Base-by-base conservation (phyloP, 1,284 basidiomycete genomes). In the Bondarzewia mesenterica region DNA sequence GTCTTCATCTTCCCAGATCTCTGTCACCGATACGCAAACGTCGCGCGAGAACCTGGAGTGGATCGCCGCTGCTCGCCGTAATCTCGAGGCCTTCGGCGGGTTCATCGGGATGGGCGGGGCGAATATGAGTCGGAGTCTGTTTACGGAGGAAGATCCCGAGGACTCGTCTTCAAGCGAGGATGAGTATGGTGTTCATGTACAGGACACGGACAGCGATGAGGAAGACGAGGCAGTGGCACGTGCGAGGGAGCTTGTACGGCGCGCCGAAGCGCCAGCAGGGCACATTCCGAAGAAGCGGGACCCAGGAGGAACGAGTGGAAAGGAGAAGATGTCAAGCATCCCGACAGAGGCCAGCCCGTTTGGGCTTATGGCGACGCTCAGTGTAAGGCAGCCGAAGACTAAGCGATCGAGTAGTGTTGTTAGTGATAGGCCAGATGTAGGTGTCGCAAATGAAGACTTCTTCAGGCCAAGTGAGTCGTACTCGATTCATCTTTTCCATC, bases 21-120 rank as follows among this genome's bases (percentile, higher is more conserved):
- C 16, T 10, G 43, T 69, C 68, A 51, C 76, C 85, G 47, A 74
- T 79, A 12, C 14, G 41, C 41, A 16, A 14, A 42, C 15, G 22
- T 42, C 25, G 26, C 7, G 15, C 21, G 25, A 50, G 43, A 46
- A 47, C 37, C 38, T 39, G 10, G 77, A 83, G 52, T 89, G 85
- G 85, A 79, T 89, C 49, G 70, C 77, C 15, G 82, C 79, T 58
- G 85, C 85, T 2, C 75, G 79, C 38, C 75, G 79, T 49, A 81
- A 75, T 27, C 70, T 87, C 39, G 72, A 78, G 49, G 77, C 81
- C 42, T 82, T 85, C 51, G 82, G 78, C 15, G 75, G 73, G 5
- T 76, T 78, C 57, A 79, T 85, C 50, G 78, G 71, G 47, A 71
- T 80, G 52, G 77, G 75, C 35, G 77, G 75, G 41, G 72, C 73